Evolutionary conservation across 2,329 filamentous ascomycete genomes (phyloP).

Genomic region (Lachnellula suecica): DNA sequence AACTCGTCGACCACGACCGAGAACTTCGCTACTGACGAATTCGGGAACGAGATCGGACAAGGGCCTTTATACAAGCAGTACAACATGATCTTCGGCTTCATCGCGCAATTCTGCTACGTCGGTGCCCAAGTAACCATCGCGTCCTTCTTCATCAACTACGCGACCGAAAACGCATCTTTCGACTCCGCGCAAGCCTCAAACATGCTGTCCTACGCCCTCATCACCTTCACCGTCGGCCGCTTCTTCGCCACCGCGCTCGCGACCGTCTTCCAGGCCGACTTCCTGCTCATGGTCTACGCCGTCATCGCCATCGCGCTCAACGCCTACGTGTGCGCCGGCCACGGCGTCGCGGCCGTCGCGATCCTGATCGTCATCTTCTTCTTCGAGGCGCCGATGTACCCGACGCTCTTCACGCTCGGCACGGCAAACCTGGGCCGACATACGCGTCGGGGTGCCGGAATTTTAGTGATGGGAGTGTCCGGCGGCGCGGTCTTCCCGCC

Average conservation of each 20-base stretch:
- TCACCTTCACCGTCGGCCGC: conserved; percentile 69
- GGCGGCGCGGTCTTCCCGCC: conserved; percentile 76
- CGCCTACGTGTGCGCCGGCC: conserved; percentile 15
- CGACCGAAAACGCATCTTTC: conserved; percentile 56
- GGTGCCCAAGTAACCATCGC: conserved; percentile 70
- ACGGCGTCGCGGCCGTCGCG: conserved; percentile 47
- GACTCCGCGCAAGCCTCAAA: conserved; percentile 55
- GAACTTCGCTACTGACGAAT: conserved; percentile 51
- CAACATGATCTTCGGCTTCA: conserved; percentile 71
- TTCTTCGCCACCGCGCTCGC: conserved; percentile 58
- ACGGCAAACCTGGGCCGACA: conserved; percentile 75
- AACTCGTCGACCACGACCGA: conserved; percentile 43
- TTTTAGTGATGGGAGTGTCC: conserved; percentile 67
- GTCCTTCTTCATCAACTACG: conserved; percentile 72
- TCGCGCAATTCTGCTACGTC: conserved; percentile 77
- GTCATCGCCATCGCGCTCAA: conserved; percentile 47
- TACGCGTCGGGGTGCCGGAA: conserved; percentile 74
- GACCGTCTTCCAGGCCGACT: conserved; percentile 43
- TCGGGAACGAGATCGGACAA: conserved; percentile 43
- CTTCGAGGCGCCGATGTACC: conserved; percentile 80
- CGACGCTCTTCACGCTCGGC: conserved; percentile 75
- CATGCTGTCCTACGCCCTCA: conserved; percentile 73
- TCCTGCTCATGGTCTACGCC: conserved; percentile 66
- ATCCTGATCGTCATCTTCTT: conserved; percentile 73
- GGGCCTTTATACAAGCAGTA: conserved; percentile 70